Conservation (phyloP, 1,139 yeast species). For the Taphrina populina region DNA sequence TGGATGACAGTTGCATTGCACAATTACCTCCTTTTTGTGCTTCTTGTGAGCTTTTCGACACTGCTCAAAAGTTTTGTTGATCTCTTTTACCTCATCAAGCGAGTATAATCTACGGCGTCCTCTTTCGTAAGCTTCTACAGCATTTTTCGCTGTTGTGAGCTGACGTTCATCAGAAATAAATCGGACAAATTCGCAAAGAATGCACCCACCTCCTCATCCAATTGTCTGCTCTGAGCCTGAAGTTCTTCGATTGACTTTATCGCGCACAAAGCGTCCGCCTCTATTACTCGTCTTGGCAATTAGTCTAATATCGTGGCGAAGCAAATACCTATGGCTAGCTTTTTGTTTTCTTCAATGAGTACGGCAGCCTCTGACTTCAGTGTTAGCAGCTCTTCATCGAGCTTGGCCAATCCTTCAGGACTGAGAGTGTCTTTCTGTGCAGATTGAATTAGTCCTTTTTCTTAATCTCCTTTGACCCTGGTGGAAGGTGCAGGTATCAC, state of each 20-base stretch:
- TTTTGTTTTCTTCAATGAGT: slow-evolving; percentile 3
- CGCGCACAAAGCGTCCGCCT: not conserved
- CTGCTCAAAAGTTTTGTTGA: not conserved
- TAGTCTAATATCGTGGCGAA: not conserved
- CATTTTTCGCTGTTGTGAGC: not conserved
- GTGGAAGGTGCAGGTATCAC: too few relatives aligned
- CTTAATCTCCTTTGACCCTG: too few relatives aligned
- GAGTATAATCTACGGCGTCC: slow-evolving; percentile 1
- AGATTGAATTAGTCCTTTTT: too few relatives aligned
- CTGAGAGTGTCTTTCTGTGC: slow-evolving; percentile 1
- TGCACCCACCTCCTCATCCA: slow-evolving; percentile 5
- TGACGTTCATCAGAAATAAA: too few relatives aligned
- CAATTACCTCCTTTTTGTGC: slow-evolving; percentile 8
- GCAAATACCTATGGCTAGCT: not conserved
- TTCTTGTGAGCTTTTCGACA: slow-evolving; percentile 8
- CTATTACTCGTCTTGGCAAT: too few relatives aligned
- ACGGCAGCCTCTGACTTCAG: not conserved
- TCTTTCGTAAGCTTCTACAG: not conserved
- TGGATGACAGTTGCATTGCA: too few relatives aligned
- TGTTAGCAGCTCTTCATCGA: not conserved
- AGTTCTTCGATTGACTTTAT: slow-evolving; percentile 2
- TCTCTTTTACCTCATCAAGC: not conserved
- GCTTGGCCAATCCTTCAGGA: not conserved
- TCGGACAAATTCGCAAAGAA: too few relatives aligned
- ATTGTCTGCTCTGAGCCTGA: not conserved